Base-by-base conservation (phyloP, 805 yeast species). In the Zygosaccharomyces bisporus region DNA sequence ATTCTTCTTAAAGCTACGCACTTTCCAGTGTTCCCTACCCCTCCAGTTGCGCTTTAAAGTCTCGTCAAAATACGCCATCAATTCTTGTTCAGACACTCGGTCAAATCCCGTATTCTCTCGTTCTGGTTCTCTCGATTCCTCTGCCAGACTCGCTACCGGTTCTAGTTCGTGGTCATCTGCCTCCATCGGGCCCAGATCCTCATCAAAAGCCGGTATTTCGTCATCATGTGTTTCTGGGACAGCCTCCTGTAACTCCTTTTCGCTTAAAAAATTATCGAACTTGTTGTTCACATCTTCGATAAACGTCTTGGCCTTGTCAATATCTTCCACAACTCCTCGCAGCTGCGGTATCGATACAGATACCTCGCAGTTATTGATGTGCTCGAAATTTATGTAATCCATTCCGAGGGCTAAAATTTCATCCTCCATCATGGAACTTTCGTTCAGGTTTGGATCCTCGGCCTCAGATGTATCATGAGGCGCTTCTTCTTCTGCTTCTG, bases 21-120 rank as follows among this genome's bases (percentile, higher is more conserved):
- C 83, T 64, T 84, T 85, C 97, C 97, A 91, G 65, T 87, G 95
- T 52, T 86, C 91, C 10, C 91, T 85, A 6, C 97, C 97, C 21
- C 95, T 77, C 96, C 97, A 90, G 60, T 80, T 84, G 36, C 63
- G 62, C 45, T 73, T 76, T 64, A 87, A 71, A 16, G 79, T 74
- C 42, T 79, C 80, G 60, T 89, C 96, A 63, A 88, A 88, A 60
- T 87, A 84, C 2, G 89, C 83, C 76, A 86, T 79, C 33, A 87
- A 66, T 55, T 82, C 86, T 39, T 72, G 73, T 54, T 81, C 86
- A 51, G 77, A 65, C 13, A 70, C 58, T 33, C 61, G 57, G 6
- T 59, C 59, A 27, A 61, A 48, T 3, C 46, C 36, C 16, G 44
- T 25, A 13, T 46, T 44, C 25, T 43, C 40, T 19, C 34, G 29